Conservation (phyloP, 1,284 basidiomycete species). For the Leccinum subrobustum region DNA sequence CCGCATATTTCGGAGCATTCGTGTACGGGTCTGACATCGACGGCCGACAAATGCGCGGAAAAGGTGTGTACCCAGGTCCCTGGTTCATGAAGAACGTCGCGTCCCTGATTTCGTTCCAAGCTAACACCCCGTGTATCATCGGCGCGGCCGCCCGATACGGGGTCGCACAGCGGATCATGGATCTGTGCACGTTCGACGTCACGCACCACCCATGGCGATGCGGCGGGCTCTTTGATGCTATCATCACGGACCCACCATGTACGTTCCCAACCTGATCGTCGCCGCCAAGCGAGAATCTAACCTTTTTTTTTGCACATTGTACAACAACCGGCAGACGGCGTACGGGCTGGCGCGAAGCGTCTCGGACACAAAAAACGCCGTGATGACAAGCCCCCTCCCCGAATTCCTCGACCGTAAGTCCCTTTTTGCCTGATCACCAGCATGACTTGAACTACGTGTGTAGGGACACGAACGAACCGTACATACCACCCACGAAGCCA, state of each 20-base stretch:
- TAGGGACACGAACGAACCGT: constrained; percentile 50
- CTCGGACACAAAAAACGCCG: constrained; percentile 72
- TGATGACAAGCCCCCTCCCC: constrained; percentile 40
- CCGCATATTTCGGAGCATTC: constrained; percentile 85
- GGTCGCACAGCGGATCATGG: constrained; percentile 71
- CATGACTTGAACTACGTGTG: not conserved
- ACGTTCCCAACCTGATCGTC: constrained; percentile 28
- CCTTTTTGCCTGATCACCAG: not conserved
- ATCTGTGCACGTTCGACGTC: constrained; percentile 88
- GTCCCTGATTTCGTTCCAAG: constrained; percentile 21
- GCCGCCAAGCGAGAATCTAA: constrained; percentile 1
- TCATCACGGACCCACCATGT: constrained; percentile 94
- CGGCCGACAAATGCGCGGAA: constrained; percentile 94
- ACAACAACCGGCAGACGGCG: constrained; percentile 66
- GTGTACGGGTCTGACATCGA: constrained; percentile 97
- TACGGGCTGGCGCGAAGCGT: constrained; percentile 94
- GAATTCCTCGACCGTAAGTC: constrained; percentile 42
- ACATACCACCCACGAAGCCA: constrained; percentile 86
- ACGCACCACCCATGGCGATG: constrained; percentile 88
- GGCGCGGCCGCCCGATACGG: constrained; percentile 88
- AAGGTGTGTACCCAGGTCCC: constrained; percentile 45
- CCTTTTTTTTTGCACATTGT: not conserved
- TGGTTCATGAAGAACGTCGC: not conserved
- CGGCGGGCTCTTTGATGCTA: constrained; percentile 90
- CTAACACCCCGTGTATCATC: constrained; percentile 68